These are phyloP conservation scores for Fusarium subglutinans DNA, from an alignment of 2,329 filamentous ascomycete species.

Conservation along the genomic window DNA sequence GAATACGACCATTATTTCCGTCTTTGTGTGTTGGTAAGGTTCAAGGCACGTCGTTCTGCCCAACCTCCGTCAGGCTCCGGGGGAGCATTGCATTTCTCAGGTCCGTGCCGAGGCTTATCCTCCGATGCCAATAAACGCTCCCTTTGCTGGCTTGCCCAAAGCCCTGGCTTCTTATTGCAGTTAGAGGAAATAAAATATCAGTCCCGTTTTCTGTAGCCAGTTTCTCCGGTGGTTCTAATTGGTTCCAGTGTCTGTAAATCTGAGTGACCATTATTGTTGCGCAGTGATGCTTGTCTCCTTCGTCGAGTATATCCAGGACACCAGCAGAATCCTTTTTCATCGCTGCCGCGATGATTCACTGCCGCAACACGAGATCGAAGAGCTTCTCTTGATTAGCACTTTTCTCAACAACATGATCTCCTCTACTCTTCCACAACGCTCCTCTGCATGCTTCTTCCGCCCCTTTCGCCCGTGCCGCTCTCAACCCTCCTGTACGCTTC, in stretches of 20 bases:
- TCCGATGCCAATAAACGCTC: background rate
- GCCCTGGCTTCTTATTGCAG: background rate
- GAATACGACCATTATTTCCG: background rate
- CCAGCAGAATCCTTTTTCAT: no score
- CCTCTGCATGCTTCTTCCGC: background rate
- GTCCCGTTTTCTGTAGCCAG: background rate
- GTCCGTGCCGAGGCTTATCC: background rate
- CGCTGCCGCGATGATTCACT: conserved; percentile 12
- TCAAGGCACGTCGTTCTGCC: background rate
- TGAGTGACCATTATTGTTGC: background rate
- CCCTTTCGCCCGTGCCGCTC: background rate
- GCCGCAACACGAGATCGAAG: fast-evolving
- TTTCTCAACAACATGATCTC: background rate
- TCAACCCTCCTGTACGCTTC: conserved; percentile 1
- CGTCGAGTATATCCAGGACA: fast-evolving
- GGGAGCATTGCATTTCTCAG: background rate
- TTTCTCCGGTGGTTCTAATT: background rate
- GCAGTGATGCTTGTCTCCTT: fast-evolving
- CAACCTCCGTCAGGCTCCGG: background rate
- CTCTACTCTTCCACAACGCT: background rate
- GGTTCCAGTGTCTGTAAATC: fast-evolving
- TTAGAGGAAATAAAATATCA: background rate
- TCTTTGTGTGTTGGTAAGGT: no score
- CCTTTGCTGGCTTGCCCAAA: background rate
- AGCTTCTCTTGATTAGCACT: background rate